Evolutionary conservation across 495 filamentous ascomycete genomes (phyloP).

Genomic region (Cryomyces minteri): DNA sequence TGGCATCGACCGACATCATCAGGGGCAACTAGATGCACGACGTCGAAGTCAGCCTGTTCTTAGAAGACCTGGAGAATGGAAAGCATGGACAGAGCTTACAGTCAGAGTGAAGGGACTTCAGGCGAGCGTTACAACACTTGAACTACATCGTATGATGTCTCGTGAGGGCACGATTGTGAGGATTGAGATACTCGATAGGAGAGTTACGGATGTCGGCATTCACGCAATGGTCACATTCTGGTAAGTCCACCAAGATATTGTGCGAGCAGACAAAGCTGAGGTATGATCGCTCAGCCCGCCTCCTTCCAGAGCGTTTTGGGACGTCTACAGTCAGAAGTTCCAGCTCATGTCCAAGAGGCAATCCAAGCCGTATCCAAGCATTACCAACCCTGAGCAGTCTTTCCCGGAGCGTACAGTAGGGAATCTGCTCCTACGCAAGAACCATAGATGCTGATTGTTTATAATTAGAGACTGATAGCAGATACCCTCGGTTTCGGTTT

Average conservation of each 20-base stretch:
- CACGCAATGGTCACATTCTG: not conserved
- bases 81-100: not conserved
- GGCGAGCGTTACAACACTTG: not conserved
- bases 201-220: not conserved
- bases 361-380: not conserved
- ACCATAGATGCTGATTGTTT: not conserved
- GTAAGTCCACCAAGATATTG: not conserved
- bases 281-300: not conserved
- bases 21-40: too few relatives aligned
- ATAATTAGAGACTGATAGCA: not conserved
- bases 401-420: not conserved
- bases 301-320: not conserved
- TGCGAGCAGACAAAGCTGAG: not conserved
- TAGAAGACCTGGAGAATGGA: not conserved
- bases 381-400: not conserved
- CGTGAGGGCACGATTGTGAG: not conserved
- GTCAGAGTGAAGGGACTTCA: not conserved
- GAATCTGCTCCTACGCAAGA: not conserved
- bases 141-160: not conserved
- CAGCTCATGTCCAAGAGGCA: not conserved
- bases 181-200: not conserved
- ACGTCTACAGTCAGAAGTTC: not conserved
- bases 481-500: constrained; percentile 28
- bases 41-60: too few relatives aligned
- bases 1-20: too few relatives aligned